Base-by-base conservation (phyloP, 768 basidiomycete genomes). In the Tricholoma matsutake region DNA sequence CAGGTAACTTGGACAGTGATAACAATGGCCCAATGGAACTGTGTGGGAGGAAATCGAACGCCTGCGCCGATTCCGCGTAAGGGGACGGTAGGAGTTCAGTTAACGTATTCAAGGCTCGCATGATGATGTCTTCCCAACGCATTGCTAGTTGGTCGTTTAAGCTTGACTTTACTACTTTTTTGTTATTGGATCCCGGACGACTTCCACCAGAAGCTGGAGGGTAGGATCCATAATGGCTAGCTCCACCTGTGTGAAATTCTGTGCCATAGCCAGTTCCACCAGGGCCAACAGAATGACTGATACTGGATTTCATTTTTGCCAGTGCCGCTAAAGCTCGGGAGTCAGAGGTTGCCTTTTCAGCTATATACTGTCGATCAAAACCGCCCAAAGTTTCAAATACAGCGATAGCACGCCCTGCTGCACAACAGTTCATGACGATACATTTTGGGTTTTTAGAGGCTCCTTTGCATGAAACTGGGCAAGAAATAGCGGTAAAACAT, bases 11-110 rank as follows among this genome's bases (percentile, higher is more conserved):
- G 4, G 83, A 84, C 13, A 79, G 65, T 29, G 73, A 69, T 11
- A 84, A 67, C 43, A 84, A 65, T 20, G 72, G 65, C 0, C 74
- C 74, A 28, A 83, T 75, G 16, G 79, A 78, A 3, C 74, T 56
- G 64, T 85, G 81, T 0, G 83, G 83, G 2, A 85, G 69, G 59
- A 83, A 68, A 67, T 84, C 83, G 67, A 79, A 85, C 0, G 68
- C 69, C 52, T 78, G 72, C 6, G 81, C 70, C 6, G 71, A 57
- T 3, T 81, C 79, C 3, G 73, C 60, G 62, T 83, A 82, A 8
- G 82, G 82, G 9, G 75, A 70, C 4, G 83, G 82, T 6, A 84
- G 71, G 13, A 81, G 70, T n/a, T 69, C 60, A 0, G 74, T 75
- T 29, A 84, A 71, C 2, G 75, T 75, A 3, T 66, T 68, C 29